Evolutionary conservation across 208 protist species (phyloP).

Genomic region (Trypanosoma scelopori): DNA sequence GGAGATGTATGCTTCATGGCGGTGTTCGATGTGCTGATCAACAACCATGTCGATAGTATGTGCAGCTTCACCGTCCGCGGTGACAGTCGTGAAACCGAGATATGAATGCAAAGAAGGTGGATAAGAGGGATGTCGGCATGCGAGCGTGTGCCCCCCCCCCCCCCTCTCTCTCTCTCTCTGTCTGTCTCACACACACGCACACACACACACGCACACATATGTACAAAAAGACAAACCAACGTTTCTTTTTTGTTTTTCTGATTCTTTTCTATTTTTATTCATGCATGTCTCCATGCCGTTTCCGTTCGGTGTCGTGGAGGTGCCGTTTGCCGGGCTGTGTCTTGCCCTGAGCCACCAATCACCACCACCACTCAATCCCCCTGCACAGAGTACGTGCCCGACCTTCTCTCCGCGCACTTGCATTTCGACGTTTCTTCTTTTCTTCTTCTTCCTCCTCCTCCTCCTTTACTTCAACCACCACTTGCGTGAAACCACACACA

Average conservation of each 20-base stretch:
- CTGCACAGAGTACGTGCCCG: too few relatives aligned
- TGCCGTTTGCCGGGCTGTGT: too few relatives aligned
- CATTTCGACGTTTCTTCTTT: not conserved
- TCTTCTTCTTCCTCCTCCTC: slow-evolving; percentile 13
- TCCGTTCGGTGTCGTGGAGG: not conserved
- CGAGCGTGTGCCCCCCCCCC: not conserved
- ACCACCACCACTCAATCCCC: too few relatives aligned
- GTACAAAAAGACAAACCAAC: too few relatives aligned
- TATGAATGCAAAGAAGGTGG: slow-evolving; percentile 27
- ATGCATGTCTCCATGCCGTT: not conserved
- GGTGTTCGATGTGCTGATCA: slow-evolving; percentile 52
- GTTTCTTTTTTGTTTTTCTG: not conserved
- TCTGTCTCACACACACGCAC: not conserved
- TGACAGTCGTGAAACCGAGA: slow-evolving; percentile 80
- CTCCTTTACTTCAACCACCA: too few relatives aligned
- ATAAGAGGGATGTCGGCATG: not conserved
- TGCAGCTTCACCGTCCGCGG: slow-evolving; percentile 55
- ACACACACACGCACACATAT: not conserved
- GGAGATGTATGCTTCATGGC: slow-evolving; percentile 74
- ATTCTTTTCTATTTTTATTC: not conserved
- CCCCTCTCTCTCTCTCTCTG: not conserved
- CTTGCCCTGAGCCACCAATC: too few relatives aligned
- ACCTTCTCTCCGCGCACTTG: too few relatives aligned
- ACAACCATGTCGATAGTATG: slow-evolving; percentile 35
- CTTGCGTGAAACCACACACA: not conserved